phyloP scores from a whole-genome alignment of 2,329 filamentous ascomycete species.

The Epichloe typhina region DNA sequence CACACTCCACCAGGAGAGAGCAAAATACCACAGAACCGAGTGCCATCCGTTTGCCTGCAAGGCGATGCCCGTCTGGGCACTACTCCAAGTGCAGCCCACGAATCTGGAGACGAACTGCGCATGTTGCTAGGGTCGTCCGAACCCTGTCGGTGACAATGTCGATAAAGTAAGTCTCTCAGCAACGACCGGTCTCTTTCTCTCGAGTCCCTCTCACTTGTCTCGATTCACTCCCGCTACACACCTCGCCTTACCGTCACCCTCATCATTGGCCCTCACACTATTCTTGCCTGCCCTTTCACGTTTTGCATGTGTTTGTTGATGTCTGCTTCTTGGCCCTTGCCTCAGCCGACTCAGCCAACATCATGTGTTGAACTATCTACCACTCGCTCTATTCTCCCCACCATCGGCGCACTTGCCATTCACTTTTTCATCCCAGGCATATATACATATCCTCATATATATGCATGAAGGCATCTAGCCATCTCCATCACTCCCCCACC shows the following conservation, averaged over 20 bases:
- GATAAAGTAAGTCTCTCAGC: constrained; percentile 36
- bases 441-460: background rate
- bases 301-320: background rate
- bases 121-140: constrained; percentile 18
- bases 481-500: background rate
- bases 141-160: constrained; percentile 33
- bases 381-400: background rate
- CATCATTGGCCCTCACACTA: background rate
- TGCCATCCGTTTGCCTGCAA: too few species aligned
- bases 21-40: background rate
- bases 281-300: too few species aligned
- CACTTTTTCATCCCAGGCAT: background rate
- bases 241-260: background rate
- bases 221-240: constrained; percentile 1
- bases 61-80: background rate
- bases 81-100: constrained; percentile 4
- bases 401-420: background rate
- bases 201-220: constrained; percentile 2
- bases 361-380: background rate
- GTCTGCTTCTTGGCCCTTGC: background rate
- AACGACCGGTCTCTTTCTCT: constrained; percentile 4
- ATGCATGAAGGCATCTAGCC: background rate
- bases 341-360: background rate
- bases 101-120: constrained; percentile 1
- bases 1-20: background rate